These are phyloP conservation scores for Moesziomyces antarcticus DNA, from an alignment of 1,284 basidiomycete genomes.

Conservation along the genomic window DNA sequence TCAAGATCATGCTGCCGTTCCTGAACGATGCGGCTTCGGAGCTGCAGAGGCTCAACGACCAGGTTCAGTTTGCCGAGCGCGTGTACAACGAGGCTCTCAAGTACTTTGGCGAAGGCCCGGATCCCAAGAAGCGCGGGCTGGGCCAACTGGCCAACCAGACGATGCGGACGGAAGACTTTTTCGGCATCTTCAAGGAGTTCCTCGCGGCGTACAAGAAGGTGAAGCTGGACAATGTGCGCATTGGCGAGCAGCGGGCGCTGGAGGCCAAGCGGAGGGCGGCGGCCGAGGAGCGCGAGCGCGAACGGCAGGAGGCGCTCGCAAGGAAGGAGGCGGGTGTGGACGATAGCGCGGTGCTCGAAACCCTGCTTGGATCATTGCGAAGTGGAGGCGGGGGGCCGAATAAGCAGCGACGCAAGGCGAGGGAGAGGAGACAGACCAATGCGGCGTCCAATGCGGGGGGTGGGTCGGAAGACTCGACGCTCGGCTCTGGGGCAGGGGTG, in stretches of 20 bases:
- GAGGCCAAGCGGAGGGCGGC: slow-evolving; percentile 64
- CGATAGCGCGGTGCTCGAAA: slow-evolving; percentile 65
- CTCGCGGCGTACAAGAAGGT: slow-evolving; percentile 65
- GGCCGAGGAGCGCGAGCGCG: slow-evolving; percentile 64
- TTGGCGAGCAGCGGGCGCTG: slow-evolving; percentile 62
- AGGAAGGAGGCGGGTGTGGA: slow-evolving; percentile 64
- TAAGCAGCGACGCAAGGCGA: slow-evolving; percentile 58
- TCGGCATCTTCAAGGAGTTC: slow-evolving; percentile 68
- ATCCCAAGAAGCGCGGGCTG: slow-evolving; percentile 64
- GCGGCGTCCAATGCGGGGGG: slow-evolving; percentile 10
- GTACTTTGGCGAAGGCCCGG: slow-evolving; percentile 66
- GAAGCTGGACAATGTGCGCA: slow-evolving; percentile 61
- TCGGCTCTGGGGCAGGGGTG: background rate
- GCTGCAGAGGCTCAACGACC: slow-evolving; percentile 59
- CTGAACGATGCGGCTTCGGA: slow-evolving; percentile 56
- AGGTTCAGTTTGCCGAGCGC: slow-evolving; percentile 64
- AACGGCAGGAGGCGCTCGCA: slow-evolving; percentile 59
- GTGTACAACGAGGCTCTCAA: slow-evolving; percentile 63
- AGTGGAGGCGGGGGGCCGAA: slow-evolving; percentile 59
- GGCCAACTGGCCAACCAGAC: slow-evolving; percentile 49
- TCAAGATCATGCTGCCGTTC: slow-evolving; percentile 67
- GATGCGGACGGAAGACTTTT: slow-evolving; percentile 67
- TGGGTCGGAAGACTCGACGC: slow-evolving; percentile 24
- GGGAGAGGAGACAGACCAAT: slow-evolving; percentile 50
- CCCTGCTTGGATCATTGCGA: slow-evolving; percentile 61